Evolutionary conservation across 495 filamentous ascomycete genomes (phyloP), one percentile per base, ranked within the genome.

Genomic region (Tuber calosporum): DNA sequence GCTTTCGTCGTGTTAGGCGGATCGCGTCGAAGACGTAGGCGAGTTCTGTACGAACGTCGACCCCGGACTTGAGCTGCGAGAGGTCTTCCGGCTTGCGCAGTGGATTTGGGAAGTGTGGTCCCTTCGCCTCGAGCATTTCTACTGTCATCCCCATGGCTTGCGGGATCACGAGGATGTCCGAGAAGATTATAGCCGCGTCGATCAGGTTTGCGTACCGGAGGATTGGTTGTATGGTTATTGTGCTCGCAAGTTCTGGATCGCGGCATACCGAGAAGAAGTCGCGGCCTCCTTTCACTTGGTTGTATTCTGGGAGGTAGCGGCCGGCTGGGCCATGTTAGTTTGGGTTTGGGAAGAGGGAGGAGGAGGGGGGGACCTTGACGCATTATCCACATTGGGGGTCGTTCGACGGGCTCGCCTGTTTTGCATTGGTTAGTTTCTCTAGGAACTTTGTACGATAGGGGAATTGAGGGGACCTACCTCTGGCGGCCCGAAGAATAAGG

Each of bases 181-280:
- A 96, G 87, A 99, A 99, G 82, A 99, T 99, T 79, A 99, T 99
- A 42, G 95, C 93, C 22, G 95, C 96, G 83, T 99, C 95, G 76
- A 99, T 90, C 67, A 97, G 88, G 43, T 92, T 93, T 26, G 86
- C 89, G 83, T 90, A 99, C 53, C 93, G 93, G 69, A 97, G 93
- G 81, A 99, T 89, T 74, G 95, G 95, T 82, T 98, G 95, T 39
- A 99, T 85, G 1, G 95, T 99, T 73, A 99, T 83, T 30, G 90
- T 93, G 7, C 92, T 97, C 69, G 96, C 91, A 73, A 97, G 87
- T 84, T 97, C 94, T 71, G 96, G 93, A 79, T 89, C 86, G 38
- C 95, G 93, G 82, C 95, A 99, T 87, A 94, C 96, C 82, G 91
- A 91, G 86, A 99, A 99, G 86, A 99, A 99, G 83, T 99, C 96